Evolutionary conservation across 1,284 basidiomycete species (phyloP), one percentile per base, ranked within the genome.

Genomic region (Melampsora americana): DNA sequence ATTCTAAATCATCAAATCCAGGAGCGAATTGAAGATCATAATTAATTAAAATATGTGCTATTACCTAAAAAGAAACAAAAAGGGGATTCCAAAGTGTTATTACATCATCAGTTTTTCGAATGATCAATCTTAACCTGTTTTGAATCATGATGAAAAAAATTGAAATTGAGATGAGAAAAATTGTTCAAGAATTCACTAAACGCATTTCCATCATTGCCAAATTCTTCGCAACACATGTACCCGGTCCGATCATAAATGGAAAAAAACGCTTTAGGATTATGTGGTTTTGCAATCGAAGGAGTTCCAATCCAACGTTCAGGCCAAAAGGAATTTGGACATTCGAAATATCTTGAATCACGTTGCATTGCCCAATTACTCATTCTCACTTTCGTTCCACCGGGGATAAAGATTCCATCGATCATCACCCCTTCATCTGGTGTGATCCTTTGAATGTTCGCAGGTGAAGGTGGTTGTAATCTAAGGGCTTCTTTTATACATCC

Each of bases 401-500:
- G 79, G 18, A 82, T 78, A 66, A 78, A 80, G 20, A 65, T 78
- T 16, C 81, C 81, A 32, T 79, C 79, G 9, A 83, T 62, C 0
- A 80, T 78, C 2, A 78, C 80, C 26, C 80, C 80, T 23, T 79
- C 82, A 0, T 64, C 35, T 0, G 82, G 81, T 1, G 80, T 79
- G 50, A 80, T 78, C 30, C 82, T 79, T 12, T 80, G 82, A 2
- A 83, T 74, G 20, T 79, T 79, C 79, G 81, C 80, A 12, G 80
- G 79, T 30, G 82, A 81, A 18, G 82, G 80, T 2, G 82, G 82
- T 30, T 82, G 81, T 1, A 83, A 79, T 14, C 82, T 80, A 2
- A 83, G 75, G 0, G 79, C 78, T 71, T 83, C 82, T 77, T 83
- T 82, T 74, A 82, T 78, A 69, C 81, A 82, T 5, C 81, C 82